Conservation (phyloP, 2,329 filamentous ascomycete species). For the Ceratocystis ficicola region DNA sequence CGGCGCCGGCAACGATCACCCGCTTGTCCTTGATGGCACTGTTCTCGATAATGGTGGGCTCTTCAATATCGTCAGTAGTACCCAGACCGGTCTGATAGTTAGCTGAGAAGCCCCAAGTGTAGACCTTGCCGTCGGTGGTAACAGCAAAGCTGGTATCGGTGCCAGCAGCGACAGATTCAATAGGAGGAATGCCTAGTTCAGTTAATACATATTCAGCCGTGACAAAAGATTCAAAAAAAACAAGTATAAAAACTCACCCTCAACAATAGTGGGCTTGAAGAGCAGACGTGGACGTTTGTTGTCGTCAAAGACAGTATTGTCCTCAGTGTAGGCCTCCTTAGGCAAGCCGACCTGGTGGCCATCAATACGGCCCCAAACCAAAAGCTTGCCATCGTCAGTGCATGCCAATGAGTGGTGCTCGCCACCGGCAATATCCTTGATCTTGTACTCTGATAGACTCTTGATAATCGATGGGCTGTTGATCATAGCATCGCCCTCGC, state of each 20-base stretch:
- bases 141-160: slow-evolving; percentile 66
- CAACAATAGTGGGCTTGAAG: slow-evolving; percentile 30
- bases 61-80: slow-evolving; percentile 51
- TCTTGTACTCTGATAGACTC: slow-evolving; percentile 54
- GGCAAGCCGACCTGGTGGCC: slow-evolving; percentile 44
- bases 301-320: slow-evolving; percentile 51
- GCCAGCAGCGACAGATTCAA: slow-evolving; percentile 43
- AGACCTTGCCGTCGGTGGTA: slow-evolving; percentile 56
- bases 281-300: slow-evolving; percentile 54
- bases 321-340: slow-evolving; percentile 37
- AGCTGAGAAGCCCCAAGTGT: slow-evolving; percentile 68
- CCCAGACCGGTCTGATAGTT: slow-evolving; percentile 72
- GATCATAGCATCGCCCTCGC: slow-evolving; percentile 43
- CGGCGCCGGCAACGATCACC: slow-evolving; percentile 68
- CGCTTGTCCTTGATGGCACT: slow-evolving; percentile 64
- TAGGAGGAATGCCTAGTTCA: slow-evolving; percentile 17
- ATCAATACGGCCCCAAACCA: slow-evolving; percentile 49
- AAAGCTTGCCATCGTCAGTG: slow-evolving; percentile 43
- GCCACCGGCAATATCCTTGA: slow-evolving; percentile 49
- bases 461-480: slow-evolving; percentile 54
- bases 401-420: slow-evolving; percentile 62
- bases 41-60: slow-evolving; percentile 55
- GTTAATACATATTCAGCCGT: too few relatives aligned
- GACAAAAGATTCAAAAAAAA: too few relatives aligned
- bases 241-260: slow-evolving; percentile 23